These are phyloP conservation scores for Iodosphaeria phyllophila DNA, from an alignment of 2,329 filamentous ascomycete genomes.

Conservation along the genomic window DNA sequence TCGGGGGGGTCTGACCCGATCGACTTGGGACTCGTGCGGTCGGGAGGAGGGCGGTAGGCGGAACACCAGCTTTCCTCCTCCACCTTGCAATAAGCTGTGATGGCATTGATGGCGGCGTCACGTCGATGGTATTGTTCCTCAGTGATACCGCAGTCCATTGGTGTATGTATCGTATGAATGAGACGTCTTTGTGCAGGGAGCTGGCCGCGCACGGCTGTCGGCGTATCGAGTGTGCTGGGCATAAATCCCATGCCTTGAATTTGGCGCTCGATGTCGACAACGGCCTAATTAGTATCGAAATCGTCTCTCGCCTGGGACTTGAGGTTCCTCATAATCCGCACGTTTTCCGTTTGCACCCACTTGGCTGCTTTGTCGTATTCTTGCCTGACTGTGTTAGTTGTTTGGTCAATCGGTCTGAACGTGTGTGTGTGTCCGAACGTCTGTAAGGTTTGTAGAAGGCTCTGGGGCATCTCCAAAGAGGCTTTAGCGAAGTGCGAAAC, in stretches of 20 bases:
- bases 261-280: conserved; percentile 7
- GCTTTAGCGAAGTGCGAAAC: too few species aligned
- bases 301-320: conserved; percentile 4
- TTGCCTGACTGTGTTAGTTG: not conserved
- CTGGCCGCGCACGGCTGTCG: conserved; percentile 1
- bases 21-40: too few species aligned
- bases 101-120: conserved; percentile 3
- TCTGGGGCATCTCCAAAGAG: too few species aligned
- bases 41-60: too few species aligned
- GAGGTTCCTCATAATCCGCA: conserved; percentile 4
- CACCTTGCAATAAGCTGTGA: conserved; percentile 4
- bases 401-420: too few species aligned
- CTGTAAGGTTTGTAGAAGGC: too few species aligned
- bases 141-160: conserved; percentile 2
- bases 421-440: too few species aligned
- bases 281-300: conserved; percentile 6
- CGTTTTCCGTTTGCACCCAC: conserved; percentile 5
- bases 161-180: conserved; percentile 3
- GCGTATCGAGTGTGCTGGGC: conserved; percentile 1
- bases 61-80: conserved; percentile 1
- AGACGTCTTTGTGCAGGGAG: conserved; percentile 6
- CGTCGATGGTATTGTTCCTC: conserved; percentile 4
- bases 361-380: conserved; percentile 1
- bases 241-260: conserved; percentile 6
- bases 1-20: too few species aligned